Conservation (phyloP, 2,329 filamentous ascomycete genomes). For the Ophiostoma quercus region DNA sequence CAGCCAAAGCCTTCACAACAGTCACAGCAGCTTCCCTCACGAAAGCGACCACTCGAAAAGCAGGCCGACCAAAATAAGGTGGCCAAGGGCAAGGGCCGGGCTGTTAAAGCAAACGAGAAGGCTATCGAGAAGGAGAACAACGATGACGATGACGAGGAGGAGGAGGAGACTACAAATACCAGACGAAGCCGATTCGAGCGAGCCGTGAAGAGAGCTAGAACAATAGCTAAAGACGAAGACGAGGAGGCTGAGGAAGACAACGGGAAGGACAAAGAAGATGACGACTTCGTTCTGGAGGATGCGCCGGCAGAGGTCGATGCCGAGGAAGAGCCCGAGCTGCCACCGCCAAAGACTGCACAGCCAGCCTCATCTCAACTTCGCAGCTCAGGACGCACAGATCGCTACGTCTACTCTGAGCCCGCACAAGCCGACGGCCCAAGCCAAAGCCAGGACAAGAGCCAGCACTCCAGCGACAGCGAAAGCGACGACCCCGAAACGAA, state of each 20-base stretch:
- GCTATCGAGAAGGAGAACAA: background rate
- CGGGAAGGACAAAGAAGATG: background rate
- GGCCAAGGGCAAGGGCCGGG: background rate
- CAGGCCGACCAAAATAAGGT: constrained; percentile 43
- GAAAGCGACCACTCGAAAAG: constrained; percentile 50
- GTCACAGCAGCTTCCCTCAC: constrained; percentile 24
- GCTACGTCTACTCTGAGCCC: constrained; percentile 18
- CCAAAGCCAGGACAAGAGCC: background rate
- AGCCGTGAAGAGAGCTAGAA: constrained; percentile 40
- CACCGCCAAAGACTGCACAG: background rate
- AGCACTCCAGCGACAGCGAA: background rate
- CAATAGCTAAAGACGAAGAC: background rate
- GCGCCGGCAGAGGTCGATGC: background rate
- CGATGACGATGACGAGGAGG: background rate
- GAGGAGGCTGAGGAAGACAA: background rate
- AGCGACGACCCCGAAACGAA: constrained; percentile 34
- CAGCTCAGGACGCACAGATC: constrained; percentile 20
- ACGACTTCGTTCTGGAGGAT: background rate
- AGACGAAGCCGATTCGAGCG: constrained; percentile 32
- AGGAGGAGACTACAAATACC: background rate
- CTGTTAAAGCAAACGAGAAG: background rate
- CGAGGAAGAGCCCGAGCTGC: background rate
- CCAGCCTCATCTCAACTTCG: constrained; percentile 6
- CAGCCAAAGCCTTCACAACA: constrained; percentile 15
- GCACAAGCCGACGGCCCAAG: background rate